These are phyloP conservation scores for Erythrophleum ivorense DNA, from an alignment of 331 rosid genomes.

Conservation along the genomic window DNA sequence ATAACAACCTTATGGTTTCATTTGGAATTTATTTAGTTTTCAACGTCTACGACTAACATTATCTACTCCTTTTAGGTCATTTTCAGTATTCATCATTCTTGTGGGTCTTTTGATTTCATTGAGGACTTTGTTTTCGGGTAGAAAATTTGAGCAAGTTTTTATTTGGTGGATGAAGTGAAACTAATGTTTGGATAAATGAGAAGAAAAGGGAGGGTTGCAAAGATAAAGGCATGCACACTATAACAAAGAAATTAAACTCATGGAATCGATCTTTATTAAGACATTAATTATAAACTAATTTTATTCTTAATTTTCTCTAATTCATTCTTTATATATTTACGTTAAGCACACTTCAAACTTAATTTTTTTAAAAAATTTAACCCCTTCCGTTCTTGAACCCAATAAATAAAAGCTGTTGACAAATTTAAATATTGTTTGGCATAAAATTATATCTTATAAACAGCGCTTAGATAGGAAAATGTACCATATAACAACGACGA, in stretches of 20 bases:
- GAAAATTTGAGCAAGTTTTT: not conserved
- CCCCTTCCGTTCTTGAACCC: not conserved
- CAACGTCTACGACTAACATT: not conserved
- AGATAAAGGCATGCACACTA: not conserved
- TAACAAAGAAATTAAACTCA: not conserved
- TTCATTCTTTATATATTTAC: not conserved
- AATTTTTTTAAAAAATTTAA: not conserved
- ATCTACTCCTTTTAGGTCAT: not conserved
- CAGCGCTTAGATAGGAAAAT: not conserved
- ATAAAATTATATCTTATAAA: not conserved
- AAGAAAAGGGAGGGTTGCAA: not conserved
- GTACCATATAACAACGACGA: not conserved
- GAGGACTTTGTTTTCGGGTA: not conserved
- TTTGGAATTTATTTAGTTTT: not conserved
- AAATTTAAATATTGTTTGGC: not conserved
- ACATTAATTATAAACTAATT: not conserved
- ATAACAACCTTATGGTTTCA: not conserved
- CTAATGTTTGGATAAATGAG: not conserved
- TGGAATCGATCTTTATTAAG: no score
- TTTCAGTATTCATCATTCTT: conserved; percentile 7
- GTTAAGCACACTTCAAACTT: no score
- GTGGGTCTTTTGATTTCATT: not conserved
- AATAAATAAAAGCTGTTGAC: not conserved
- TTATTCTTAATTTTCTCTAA: not conserved
- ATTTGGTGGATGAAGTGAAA: not conserved